Evolutionary conservation across 805 yeast species (phyloP).

Genomic region (Suhomyces tanzawaensis): DNA sequence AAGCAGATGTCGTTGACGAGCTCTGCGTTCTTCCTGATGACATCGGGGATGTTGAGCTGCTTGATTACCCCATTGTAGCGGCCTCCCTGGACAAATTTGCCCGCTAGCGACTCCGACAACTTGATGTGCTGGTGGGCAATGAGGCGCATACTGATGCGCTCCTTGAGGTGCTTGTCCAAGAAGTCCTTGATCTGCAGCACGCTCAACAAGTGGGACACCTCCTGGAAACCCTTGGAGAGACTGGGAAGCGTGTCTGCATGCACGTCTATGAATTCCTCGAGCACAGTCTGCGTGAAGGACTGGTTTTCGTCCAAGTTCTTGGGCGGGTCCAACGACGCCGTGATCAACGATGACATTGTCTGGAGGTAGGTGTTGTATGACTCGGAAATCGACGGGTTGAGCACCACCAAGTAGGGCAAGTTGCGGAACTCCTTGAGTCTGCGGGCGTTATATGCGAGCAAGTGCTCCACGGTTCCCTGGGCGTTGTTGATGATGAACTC

Average conservation of each 20-base stretch:
- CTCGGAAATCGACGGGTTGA: constrained; percentile 83
- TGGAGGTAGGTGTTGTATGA: constrained; percentile 71
- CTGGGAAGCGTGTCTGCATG: constrained; percentile 85
- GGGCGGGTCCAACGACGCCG: constrained; percentile 37
- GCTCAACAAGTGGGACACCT: constrained; percentile 49
- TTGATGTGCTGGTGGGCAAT: constrained; percentile 82
- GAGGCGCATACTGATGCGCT: constrained; percentile 82
- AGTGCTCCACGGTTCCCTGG: constrained; percentile 52
- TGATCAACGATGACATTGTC: constrained; percentile 49
- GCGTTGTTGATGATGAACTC: constrained; percentile 42
- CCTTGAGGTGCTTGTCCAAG: constrained; percentile 72
- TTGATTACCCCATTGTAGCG: constrained; percentile 56
- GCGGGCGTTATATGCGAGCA: constrained; percentile 64
- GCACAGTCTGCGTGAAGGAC: constrained; percentile 45
- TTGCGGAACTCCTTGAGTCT: constrained; percentile 67
- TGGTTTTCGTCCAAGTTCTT: constrained; percentile 52
- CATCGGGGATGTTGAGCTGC: constrained; percentile 58
- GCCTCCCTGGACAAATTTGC: constrained; percentile 56
- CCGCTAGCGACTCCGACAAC: constrained; percentile 43
- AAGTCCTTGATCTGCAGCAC: constrained; percentile 55
- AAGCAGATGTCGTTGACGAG: constrained; percentile 81
- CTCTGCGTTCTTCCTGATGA: constrained; percentile 62
- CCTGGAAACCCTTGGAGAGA: constrained; percentile 78
- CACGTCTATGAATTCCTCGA: constrained; percentile 60
- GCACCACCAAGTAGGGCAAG: constrained; percentile 78